Evolutionary conservation across 75 land plant genomes (phyloP).

Genomic region (Larix kaempferi): DNA sequence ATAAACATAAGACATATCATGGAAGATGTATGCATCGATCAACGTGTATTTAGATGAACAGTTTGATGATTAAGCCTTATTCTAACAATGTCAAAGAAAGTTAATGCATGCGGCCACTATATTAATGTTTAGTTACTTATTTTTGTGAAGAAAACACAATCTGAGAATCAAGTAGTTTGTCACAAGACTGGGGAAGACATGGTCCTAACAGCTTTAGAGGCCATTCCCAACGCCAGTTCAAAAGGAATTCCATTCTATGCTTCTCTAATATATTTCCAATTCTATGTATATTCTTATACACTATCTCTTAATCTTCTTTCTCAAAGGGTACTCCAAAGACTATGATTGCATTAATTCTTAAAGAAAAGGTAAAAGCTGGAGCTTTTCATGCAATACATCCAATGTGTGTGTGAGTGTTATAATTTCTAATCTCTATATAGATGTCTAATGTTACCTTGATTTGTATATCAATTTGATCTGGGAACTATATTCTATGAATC

Average conservation of each 20-base stretch:
- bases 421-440: neutral
- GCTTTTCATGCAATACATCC: neutral
- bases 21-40: neutral
- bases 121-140: neutral
- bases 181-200: neutral
- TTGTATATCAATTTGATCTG: neutral
- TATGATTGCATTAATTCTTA: neutral
- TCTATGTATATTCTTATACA: neutral
- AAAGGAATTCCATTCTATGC: neutral
- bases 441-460: neutral
- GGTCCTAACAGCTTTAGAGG: neutral
- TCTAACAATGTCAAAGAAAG: neutral
- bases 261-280: neutral
- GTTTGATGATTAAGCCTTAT: neutral
- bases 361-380: neutral
- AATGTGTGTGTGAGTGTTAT: neutral
- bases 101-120: neutral
- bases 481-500: neutral
- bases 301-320: neutral
- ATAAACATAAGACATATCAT: neutral
- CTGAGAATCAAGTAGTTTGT: neutral
- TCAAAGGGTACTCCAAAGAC: neutral
- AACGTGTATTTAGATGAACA: neutral
- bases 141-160: neutral
- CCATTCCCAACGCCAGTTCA: neutral